A percentile compares a stretch with the other conserved stretches of the same genome.
Conservation (phyloP, 2,329 filamentous ascomycete species). For the Cladophialophora psammophila region DNA sequence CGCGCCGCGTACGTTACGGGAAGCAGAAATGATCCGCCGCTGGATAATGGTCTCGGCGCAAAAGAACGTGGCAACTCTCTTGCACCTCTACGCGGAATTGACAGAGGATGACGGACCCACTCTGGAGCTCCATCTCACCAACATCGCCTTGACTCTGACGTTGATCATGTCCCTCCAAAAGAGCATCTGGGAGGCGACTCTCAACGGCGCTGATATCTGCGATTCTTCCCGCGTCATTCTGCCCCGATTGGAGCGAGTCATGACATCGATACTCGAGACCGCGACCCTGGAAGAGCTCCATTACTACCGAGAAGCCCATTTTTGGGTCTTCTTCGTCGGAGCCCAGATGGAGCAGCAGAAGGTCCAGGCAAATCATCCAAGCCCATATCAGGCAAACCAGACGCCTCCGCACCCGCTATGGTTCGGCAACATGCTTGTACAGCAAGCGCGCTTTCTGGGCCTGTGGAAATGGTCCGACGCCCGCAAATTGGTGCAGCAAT, state of each 20-base stretch:
- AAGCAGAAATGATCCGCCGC: background rate
- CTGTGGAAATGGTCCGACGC: background rate
- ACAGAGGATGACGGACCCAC: background rate
- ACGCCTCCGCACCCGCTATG: background rate
- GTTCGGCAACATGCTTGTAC: background rate
- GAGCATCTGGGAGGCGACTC: background rate
- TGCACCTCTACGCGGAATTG: background rate
- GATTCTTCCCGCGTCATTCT: background rate
- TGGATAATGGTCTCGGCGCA: background rate
- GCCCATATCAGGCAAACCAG: background rate
- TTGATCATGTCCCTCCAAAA: slow-evolving; percentile 6
- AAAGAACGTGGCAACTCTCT: background rate
- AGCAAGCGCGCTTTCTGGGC: background rate
- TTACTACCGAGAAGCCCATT: background rate
- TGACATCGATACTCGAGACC: background rate
- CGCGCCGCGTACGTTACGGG: background rate
- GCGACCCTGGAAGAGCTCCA: background rate
- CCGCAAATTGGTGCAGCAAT: background rate
- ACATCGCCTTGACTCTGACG: background rate
- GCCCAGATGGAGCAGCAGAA: slow-evolving; percentile 1
- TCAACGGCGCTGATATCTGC: background rate
- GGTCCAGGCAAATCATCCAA: background rate
- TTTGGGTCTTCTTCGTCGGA: slow-evolving; percentile 1
- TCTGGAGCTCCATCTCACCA: background rate
- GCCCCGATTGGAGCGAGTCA: background rate